Evolutionary conservation across 2,329 filamentous ascomycete genomes (phyloP).

Genomic region (Rutstroemia sp.): DNA sequence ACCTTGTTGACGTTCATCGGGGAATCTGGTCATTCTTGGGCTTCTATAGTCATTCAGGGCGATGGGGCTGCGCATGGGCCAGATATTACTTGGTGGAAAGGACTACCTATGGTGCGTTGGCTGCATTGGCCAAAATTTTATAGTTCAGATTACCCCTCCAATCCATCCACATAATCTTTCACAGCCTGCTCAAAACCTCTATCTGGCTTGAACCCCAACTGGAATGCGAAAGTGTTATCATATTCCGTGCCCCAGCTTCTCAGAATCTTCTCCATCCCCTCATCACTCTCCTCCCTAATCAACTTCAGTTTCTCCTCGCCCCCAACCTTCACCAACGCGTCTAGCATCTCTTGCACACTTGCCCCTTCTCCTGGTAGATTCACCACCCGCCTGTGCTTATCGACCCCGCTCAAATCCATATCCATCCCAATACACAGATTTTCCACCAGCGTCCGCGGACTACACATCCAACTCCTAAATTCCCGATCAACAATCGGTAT

Average conservation of each 20-base stretch:
- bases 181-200: conserved; percentile 47
- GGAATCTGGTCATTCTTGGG: too few relatives aligned
- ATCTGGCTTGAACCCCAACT: conserved; percentile 45
- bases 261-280: conserved; percentile 47
- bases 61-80: too few relatives aligned
- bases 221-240: conserved; percentile 43
- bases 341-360: conserved; percentile 52
- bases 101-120: too few relatives aligned
- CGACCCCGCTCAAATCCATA: conserved; percentile 34
- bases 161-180: conserved; percentile 38
- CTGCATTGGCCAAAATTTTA: background rate
- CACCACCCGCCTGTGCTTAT: conserved; percentile 40
- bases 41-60: too few relatives aligned
- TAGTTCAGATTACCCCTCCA: conserved; percentile 7
- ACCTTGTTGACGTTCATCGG: too few relatives aligned
- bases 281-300: conserved; percentile 47
- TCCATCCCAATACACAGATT: conserved; percentile 42
- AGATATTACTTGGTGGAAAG: too few relatives aligned
- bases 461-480: conserved; percentile 48
- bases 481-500: conserved; percentile 43
- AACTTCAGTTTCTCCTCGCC: conserved; percentile 46
- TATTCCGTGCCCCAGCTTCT: conserved; percentile 53
- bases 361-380: conserved; percentile 52
- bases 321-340: conserved; percentile 47
- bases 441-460: conserved; percentile 43